Evolutionary conservation across 2,329 filamentous ascomycete genomes (phyloP), one percentile per base, ranked within the genome.

Genomic region (Calonectria pauciramosa): DNA sequence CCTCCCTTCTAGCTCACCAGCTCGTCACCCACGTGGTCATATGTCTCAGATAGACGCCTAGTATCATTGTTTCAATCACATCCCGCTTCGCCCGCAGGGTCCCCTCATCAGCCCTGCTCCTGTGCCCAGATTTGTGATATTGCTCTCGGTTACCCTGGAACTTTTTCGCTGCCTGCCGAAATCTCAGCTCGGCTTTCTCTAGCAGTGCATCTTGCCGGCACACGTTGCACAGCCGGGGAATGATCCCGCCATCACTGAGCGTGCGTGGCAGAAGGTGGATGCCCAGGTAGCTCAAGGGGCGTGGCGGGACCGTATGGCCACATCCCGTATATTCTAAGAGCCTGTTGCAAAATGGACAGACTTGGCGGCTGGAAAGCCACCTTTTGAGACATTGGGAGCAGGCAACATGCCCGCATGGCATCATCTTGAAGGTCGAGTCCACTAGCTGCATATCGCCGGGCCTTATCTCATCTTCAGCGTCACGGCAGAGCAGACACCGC

Each of bases 321-420:
- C 85, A 86, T 5, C 60, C 71, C 2, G 71, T 44, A 73, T 86
- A 80, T 7, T 36, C 60, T 75, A 86, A 74, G 4, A 68, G 23
- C 13, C 73, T 49, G 23, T 84, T 80, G 70, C 85, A 86, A 71
- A 86, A 85, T 1, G 83, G 86, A 64, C 85, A 87, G 13, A 64
- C 75, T 4, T 70, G 38, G 41, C 83, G 68, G 0, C 32, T 38
- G 0, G 34, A 30, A 8, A 84, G 59, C 83, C 84, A 85, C 2
- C 23, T 44, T 3, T 70, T 47, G 20, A 86, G 66, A 51, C 85
- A 86, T 2, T 11, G 20, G 6, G 73, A 56, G 65, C 85, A 84
- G 5, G 76, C 83, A 6, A 82, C 73, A 68, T 87, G 86, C 0
- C 84, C 85, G 49, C 85, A 86, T 0, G 86, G 83, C 30, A 86